Percentiles rank a stretch among this genome's conserved stretches.
These are phyloP conservation scores for Apiospora sp. DNA, from an alignment of 2,329 filamentous ascomycete genomes.

Conservation along the genomic window DNA sequence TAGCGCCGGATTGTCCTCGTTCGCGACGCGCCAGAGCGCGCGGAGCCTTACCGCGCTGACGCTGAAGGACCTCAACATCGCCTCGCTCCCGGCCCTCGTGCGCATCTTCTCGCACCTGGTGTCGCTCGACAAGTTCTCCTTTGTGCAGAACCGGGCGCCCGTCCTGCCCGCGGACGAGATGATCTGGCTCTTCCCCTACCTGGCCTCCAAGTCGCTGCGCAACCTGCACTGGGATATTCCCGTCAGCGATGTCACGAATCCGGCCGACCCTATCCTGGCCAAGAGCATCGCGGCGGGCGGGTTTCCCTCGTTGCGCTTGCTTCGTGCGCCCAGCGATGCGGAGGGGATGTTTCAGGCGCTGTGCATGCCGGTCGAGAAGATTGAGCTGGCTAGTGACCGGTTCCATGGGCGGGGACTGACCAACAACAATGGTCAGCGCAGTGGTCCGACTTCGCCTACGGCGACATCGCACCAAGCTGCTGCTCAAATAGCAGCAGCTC, in stretches of 20 bases:
- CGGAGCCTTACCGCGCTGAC: slow-evolving; percentile 57
- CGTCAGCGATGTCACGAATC: slow-evolving; percentile 51
- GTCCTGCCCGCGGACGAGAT: slow-evolving; percentile 62
- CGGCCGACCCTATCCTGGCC: slow-evolving; percentile 69
- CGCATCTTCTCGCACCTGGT: slow-evolving; percentile 66
- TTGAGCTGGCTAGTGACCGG: slow-evolving; percentile 60
- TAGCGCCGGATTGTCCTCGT: slow-evolving; percentile 62
- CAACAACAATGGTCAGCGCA: slow-evolving; percentile 31
- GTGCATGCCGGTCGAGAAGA: slow-evolving; percentile 67
- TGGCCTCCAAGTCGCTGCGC: slow-evolving; percentile 61
- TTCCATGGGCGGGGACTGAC: slow-evolving; percentile 49
- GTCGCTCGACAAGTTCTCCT: slow-evolving; percentile 56
- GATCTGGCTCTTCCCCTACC: slow-evolving; percentile 70
- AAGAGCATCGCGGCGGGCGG: slow-evolving; percentile 66
- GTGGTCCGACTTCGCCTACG: slow-evolving; percentile 44
- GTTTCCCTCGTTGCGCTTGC: slow-evolving; percentile 66
- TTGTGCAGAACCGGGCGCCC: slow-evolving; percentile 64
- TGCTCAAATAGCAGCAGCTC: slow-evolving; percentile 34
- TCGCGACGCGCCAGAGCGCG: slow-evolving; percentile 59
- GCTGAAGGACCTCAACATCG: slow-evolving; percentile 63
- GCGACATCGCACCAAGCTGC: not conserved
- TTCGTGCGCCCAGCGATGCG: slow-evolving; percentile 74
- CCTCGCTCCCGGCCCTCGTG: slow-evolving; percentile 63
- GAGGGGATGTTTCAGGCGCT: slow-evolving; percentile 74
- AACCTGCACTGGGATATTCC: slow-evolving; percentile 73